phyloP scores from a whole-genome alignment of 1,139 yeast species.

The Waltiozyma sp. region DNA sequence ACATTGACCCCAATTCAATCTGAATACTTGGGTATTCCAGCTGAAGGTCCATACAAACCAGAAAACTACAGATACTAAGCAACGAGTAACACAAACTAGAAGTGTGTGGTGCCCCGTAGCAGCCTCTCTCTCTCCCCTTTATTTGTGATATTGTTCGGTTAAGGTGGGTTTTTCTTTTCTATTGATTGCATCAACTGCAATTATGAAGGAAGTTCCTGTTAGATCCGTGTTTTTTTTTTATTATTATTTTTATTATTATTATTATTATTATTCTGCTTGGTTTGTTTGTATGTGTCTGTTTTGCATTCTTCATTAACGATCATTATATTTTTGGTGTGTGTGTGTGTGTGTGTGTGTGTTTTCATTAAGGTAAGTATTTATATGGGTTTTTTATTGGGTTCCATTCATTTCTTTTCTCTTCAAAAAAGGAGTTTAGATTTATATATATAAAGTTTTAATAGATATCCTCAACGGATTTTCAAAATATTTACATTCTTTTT shows the following conservation, averaged over 20 bases:
- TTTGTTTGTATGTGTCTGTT: neutral
- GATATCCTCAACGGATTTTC: slow-evolving; percentile 1
- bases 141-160: neutral
- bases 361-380: neutral
- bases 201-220: neutral
- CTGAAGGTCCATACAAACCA: slow-evolving; percentile 96
- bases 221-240: neutral
- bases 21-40: slow-evolving; percentile 89
- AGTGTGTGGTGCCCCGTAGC: neutral
- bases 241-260: no score
- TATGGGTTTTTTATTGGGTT: neutral
- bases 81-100: neutral
- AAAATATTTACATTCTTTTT: no score
- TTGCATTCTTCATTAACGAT: no score
- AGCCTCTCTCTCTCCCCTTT: no score
- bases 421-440: no score
- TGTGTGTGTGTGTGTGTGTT: neutral
- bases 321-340: neutral
- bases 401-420: neutral
- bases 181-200: neutral
- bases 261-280: neutral
- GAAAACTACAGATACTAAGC: slow-evolving; percentile 94
- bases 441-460: neutral
- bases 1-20: slow-evolving; percentile 73
- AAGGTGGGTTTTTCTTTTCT: neutral